Evolutionary conservation across 176 grass and related monocot species (phyloP), one percentile per base, ranked within the genome.

Genomic region (Musa schizocarpa): DNA sequence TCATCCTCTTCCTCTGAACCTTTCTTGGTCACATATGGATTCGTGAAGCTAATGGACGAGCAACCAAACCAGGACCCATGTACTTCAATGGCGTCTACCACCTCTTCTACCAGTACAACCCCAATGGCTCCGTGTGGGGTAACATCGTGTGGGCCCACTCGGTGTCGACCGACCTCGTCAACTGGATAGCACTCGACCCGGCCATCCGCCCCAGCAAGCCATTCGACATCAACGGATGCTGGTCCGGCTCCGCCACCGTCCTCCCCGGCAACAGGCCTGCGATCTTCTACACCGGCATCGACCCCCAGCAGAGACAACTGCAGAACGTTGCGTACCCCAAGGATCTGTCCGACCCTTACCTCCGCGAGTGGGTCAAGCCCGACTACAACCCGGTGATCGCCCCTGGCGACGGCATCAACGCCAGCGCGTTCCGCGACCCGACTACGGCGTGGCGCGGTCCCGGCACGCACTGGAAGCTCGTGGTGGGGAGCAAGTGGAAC

Each of bases 71-170:
- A 97, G 93, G 93, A 52, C 93, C 93, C 19, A 87, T 97, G 90
- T 97, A 91, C 82, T 91, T 88, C 90, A 97, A 89, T 21, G 93
- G 93, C 50, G 69, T 93, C 61, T 97, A 97, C 70, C 93, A 97
- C 23, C 80, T 88, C n/a, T 93, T 97, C 77, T 97, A 97, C 83
- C 94, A 97, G 74, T 97, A 90, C 49, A 97, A 97, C 65, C 90
- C 90, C 19, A 80, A 90, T 0, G 86, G 85, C 9, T 71, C 90
- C 0, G 0, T 82, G 8, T 88, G 88, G 90, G 94, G 94, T 3
- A 71, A 97, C 82, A 93, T 88, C 77, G 62, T 85, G 21, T 93
- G 94, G 94, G 94, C 50, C 0, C 94, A 97, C 65, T 97, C 90
- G 0, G 82, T 93, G 16, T 93, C 94, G 0, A 93, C 81, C 50